Evolutionary conservation across 257 asterid genomes (phyloP).

Genomic region (Ophiorrhiza pumila): DNA sequence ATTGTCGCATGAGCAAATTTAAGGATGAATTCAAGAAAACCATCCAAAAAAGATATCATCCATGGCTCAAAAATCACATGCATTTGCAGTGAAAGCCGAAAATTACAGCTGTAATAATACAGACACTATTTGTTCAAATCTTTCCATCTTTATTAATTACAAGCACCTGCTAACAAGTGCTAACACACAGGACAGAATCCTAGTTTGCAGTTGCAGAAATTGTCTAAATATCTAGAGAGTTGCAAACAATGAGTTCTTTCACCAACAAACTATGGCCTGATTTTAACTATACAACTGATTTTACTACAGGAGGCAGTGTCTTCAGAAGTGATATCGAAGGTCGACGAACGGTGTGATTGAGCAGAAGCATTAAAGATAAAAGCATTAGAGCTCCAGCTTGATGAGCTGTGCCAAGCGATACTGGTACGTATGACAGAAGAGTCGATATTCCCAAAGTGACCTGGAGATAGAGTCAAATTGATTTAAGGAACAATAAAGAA

Average conservation of each 20-base stretch:
- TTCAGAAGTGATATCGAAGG: slow-evolving; percentile 75
- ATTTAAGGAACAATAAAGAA: not conserved
- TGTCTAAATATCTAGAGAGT: not conserved
- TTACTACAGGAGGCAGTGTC: slow-evolving; percentile 57
- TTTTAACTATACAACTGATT: slow-evolving; percentile 25
- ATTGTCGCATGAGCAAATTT: too few species aligned
- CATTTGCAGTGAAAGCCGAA: not conserved
- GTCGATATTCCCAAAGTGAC: slow-evolving; percentile 80
- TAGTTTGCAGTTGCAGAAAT: not conserved
- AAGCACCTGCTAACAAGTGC: not conserved
- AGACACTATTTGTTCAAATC: not conserved
- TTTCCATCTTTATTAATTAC: not conserved
- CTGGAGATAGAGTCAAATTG: slow-evolving; percentile 30
- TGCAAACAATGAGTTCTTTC: not conserved
- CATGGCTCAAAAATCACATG: not conserved
- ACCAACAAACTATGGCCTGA: not conserved
- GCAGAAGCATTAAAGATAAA: slow-evolving; percentile 68
- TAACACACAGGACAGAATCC: not conserved
- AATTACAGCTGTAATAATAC: not conserved
- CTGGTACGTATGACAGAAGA: slow-evolving; percentile 78
- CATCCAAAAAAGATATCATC: not conserved
- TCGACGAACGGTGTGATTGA: slow-evolving; percentile 80
- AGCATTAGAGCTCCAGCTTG: slow-evolving; percentile 99
- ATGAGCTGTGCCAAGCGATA: slow-evolving; percentile 81
- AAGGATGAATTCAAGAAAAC: not conserved